Evolutionary conservation across 1,139 yeast genomes (phyloP).

Genomic region (Waltiozyma sp.): DNA sequence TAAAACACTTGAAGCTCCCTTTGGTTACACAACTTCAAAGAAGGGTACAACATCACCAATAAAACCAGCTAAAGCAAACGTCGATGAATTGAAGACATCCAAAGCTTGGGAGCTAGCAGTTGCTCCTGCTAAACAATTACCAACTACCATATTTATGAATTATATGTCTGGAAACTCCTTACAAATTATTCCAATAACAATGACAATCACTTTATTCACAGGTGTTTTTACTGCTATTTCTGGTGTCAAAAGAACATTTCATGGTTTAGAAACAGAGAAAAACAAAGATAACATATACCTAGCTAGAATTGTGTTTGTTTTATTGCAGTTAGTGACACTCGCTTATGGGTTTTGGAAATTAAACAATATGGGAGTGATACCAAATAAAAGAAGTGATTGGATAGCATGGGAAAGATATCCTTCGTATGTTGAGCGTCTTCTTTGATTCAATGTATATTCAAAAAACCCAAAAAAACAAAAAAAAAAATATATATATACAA

Average conservation of each 20-base stretch:
- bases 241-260: constrained; percentile 37
- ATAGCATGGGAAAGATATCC: constrained; percentile 65
- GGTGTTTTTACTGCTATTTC: constrained; percentile 69
- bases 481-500: background rate
- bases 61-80: background rate
- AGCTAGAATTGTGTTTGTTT: constrained; percentile 26
- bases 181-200: constrained; percentile 84
- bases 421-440: constrained; percentile 8
- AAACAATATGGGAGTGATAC: constrained; percentile 82
- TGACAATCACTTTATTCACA: constrained; percentile 76
- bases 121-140: constrained; percentile 75
- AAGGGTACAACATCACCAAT: background rate
- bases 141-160: constrained; percentile 84
- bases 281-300: constrained; percentile 32
- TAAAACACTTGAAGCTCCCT: background rate
- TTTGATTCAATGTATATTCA: no score
- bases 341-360: constrained; percentile 78
- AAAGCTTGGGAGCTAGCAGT: constrained; percentile 85
- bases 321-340: constrained; percentile 45
- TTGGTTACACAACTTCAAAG: background rate
- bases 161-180: constrained; percentile 90
- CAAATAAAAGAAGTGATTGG: constrained; percentile 86
- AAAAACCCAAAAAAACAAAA: no score
- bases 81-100: constrained; percentile 13
- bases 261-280: constrained; percentile 25